Evolutionary conservation across 2,329 filamentous ascomycete species (phyloP).

Genomic region (Hypoxylon sp.): DNA sequence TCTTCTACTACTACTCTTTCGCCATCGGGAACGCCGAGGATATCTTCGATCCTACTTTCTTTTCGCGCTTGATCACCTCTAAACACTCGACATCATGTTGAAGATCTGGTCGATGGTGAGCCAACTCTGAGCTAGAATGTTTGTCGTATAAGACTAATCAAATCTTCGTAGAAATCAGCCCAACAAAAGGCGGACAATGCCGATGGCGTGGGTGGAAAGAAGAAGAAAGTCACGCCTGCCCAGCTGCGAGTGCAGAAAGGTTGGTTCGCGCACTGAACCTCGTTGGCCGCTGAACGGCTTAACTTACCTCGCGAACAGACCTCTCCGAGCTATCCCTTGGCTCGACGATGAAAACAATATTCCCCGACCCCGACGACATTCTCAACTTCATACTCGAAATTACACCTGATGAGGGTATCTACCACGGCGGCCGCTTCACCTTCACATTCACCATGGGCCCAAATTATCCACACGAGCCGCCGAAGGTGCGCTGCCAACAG

Average conservation of each 20-base stretch:
- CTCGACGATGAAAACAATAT: slow-evolving; percentile 83
- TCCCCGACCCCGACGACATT: slow-evolving; percentile 86
- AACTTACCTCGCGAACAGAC: slow-evolving; percentile 64
- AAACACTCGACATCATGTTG: slow-evolving; percentile 76
- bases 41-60: neutral
- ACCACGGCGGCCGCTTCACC: slow-evolving; percentile 87
- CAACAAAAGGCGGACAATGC: slow-evolving; percentile 94
- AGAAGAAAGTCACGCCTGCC: slow-evolving; percentile 98
- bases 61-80: slow-evolving; percentile 1
- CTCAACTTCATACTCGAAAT: slow-evolving; percentile 86
- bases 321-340: slow-evolving; percentile 84
- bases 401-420: slow-evolving; percentile 87
- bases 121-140: neutral
- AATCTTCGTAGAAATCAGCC: slow-evolving; percentile 81
- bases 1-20: neutral
- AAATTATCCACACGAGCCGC: slow-evolving; percentile 96
- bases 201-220: slow-evolving; percentile 80
- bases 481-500: slow-evolving; percentile 95
- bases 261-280: slow-evolving; percentile 55
- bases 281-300: neutral
- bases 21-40: neutral
- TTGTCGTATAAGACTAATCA: slow-evolving; percentile 5
- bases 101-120: slow-evolving; percentile 99
- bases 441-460: slow-evolving; percentile 95
- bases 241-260: slow-evolving; percentile 97